Percentiles rank a stretch among this genome's conserved stretches.
Evolutionary conservation across 768 basidiomycete species (phyloP).

Genomic region (Leccinum uliginosum): DNA sequence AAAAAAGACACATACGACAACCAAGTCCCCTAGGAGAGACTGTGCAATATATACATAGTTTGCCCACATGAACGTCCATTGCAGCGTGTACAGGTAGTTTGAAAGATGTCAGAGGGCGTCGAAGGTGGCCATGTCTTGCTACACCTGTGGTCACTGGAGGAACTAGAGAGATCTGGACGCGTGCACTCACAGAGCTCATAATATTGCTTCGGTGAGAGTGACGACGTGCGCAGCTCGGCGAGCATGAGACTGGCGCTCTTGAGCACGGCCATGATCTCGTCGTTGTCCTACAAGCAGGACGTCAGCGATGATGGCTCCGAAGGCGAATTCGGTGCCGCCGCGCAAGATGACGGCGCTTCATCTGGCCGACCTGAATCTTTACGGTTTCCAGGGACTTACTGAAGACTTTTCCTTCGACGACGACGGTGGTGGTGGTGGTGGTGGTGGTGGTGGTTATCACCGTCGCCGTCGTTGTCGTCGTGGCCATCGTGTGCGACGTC

Average conservation of each 20-base stretch:
- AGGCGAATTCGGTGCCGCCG: conserved; percentile 15
- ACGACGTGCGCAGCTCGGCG: no score
- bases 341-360: conserved; percentile 91
- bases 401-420: conserved; percentile 79
- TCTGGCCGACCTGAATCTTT: conserved; percentile 89
- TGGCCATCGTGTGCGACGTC: conserved; percentile 19
- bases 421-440: conserved; percentile 30
- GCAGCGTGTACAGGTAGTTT: conserved; percentile 3
- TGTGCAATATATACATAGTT: conserved; percentile 22
- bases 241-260: no score
- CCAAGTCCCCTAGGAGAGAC: conserved; percentile 28
- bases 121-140: no score
- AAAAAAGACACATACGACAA: conserved; percentile 22
- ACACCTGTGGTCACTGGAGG: no score
- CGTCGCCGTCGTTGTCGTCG: conserved; percentile 13
- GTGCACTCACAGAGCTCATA: no score
- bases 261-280: no score
- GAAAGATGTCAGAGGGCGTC: no score
- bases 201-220: no score
- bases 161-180: no score
- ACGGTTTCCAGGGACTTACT: conserved; percentile 82
- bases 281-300: no score
- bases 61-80: conserved; percentile 28
- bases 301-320: no score
- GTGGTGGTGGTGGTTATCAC: no score